Evolutionary conservation across 2,329 filamentous ascomycete species (phyloP).

Genomic region (Trichoderma koningii): DNA sequence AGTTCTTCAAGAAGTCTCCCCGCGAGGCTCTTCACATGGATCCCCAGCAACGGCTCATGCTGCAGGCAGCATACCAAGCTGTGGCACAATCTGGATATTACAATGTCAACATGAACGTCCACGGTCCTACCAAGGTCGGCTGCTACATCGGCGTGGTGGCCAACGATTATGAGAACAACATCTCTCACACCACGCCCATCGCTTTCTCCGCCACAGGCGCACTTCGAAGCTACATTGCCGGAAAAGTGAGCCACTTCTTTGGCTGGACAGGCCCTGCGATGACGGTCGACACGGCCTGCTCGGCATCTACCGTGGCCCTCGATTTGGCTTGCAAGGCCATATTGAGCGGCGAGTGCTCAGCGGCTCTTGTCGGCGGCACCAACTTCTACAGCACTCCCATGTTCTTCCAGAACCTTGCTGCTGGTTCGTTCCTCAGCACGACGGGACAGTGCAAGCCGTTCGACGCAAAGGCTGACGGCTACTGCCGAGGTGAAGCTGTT

Average conservation of each 20-base stretch:
- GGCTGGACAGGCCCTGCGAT: conserved; percentile 43
- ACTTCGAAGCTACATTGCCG: conserved; percentile 39
- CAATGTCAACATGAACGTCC: not conserved
- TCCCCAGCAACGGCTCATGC: conserved; percentile 43
- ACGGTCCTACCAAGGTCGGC: conserved; percentile 33
- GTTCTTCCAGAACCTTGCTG: conserved; percentile 34
- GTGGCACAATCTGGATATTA: conserved; percentile 38
- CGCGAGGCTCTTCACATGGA: conserved; percentile 44
- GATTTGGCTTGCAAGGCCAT: conserved; percentile 40
- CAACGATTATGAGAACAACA: conserved; percentile 47
- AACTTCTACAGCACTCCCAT: conserved; percentile 41
- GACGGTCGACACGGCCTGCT: conserved; percentile 45
- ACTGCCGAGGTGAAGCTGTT: conserved; percentile 54
- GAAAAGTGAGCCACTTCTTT: conserved; percentile 42
- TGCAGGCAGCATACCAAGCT: conserved; percentile 47
- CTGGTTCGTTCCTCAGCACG: conserved; percentile 35
- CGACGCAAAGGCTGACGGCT: conserved; percentile 49
- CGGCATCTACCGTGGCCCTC: conserved; percentile 41
- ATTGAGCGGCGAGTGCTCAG: conserved; percentile 37
- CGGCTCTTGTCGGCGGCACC: conserved; percentile 44
- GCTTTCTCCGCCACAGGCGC: conserved; percentile 45
- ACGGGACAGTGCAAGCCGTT: conserved; percentile 41
- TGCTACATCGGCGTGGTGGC: conserved; percentile 41
- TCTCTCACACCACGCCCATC: conserved; percentile 40
- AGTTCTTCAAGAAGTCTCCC: conserved; percentile 46